A percentile compares a stretch with the other conserved stretches of the same genome.
Conservation (phyloP, 164 flowering plant species). For the Warburgia ugandensis region DNA sequence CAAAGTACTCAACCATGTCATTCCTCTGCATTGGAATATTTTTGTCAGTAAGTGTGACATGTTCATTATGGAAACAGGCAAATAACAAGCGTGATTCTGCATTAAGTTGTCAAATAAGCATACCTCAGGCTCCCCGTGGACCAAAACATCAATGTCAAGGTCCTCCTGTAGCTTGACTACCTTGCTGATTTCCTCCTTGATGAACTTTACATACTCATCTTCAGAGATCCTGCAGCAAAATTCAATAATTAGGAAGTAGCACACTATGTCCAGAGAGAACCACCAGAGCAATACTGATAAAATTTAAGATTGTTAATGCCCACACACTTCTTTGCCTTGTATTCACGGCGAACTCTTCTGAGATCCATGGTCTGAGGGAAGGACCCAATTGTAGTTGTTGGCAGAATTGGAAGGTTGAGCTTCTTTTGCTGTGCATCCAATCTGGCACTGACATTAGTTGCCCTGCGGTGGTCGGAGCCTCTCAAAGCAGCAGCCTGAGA, state of each 20-base stretch:
- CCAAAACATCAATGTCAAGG: constrained; percentile 67
- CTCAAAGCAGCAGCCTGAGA: constrained; percentile 69
- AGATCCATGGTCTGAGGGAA: constrained; percentile 81
- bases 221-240: constrained; percentile 10
- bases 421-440: constrained; percentile 69
- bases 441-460: constrained; percentile 62
- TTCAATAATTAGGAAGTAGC: not conserved
- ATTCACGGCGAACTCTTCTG: constrained; percentile 74
- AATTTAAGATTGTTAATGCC: too few relatives aligned
- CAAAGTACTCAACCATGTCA: constrained; percentile 77
- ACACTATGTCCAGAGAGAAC: not conserved
- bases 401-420: constrained; percentile 64
- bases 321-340: constrained; percentile 58
- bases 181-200: constrained; percentile 13
- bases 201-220: constrained; percentile 8
- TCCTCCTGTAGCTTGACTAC: constrained; percentile 52
- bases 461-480: constrained; percentile 71
- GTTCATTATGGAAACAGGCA: too few relatives aligned
- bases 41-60: too few relatives aligned
- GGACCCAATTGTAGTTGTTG: constrained; percentile 78
- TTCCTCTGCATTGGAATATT: constrained; percentile 34
- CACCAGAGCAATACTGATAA: too few relatives aligned
- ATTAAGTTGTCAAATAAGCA: constrained; percentile 4
- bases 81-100: too few relatives aligned
- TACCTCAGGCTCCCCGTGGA: constrained; percentile 80